Base-by-base conservation (phyloP, 176 grass and related monocot genomes). In the Eleusine indica region DNA sequence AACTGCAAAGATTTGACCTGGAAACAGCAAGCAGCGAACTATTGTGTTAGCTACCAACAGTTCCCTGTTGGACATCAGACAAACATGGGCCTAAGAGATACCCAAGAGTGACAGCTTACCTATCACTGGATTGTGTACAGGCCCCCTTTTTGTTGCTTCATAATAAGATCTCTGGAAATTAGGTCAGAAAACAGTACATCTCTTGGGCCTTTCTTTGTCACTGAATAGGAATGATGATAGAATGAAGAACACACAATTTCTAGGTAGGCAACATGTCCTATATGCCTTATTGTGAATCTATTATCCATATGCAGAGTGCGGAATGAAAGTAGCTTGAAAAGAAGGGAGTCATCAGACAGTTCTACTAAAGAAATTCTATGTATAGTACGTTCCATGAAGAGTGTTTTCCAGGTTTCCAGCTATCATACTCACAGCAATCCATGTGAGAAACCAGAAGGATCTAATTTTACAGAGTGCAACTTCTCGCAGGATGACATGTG, bases 1-100 rank as follows among this genome's bases (percentile, higher is more conserved):
- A 79, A 52, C 19, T 70, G 66, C 60, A 52, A 72, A 63, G 17
- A 75, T 86, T 80, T 70, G 75, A 80, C 35, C 62, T 71, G 68
- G 42, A 83, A 83, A 87, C 19, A 70, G 32, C 18, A 54, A 64
- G 58, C 75, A 60, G 42, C 19, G 13, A 51, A 52, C 11, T 1
- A 40, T 73, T 32, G 60, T 52, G 67, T 78, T 83, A 83, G 74
- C 69, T 7, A 83, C 52, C 81, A 83, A 22, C 39, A 53, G n/a
- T 70, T 32, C 53, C 69, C 84, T 87, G 51, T 87, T 52, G 35
- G 21, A 72, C 68, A 90, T 6, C 74, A 90, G 80, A 19, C 74
- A 56, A 37, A n/a, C 69, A 74, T 83, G 74, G 51, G 60, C 61
- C 84, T 74, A 60, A 16, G 7, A 86, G 83, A 74, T 79, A 74